Base-by-base conservation (phyloP, 805 yeast genomes). In the Komagataella populi region DNA sequence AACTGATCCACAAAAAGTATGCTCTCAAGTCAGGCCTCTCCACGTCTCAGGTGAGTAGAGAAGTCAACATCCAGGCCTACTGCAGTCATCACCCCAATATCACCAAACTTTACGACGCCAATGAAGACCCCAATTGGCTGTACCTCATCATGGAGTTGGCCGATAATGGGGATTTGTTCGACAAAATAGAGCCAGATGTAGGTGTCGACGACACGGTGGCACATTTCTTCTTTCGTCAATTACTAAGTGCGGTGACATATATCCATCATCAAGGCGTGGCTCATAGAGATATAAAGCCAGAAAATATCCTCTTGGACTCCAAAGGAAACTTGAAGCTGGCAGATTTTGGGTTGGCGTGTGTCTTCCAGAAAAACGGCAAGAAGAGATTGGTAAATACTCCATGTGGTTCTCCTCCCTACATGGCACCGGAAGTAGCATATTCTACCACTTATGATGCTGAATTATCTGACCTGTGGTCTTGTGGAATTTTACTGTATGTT, bases 371-470 rank as follows among this genome's bases (percentile, higher is more conserved):
- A 44, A 63, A 62, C 14, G 84, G 84, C 1, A 62, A 70, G 4
- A 69, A 68, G 49, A 63, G 80, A 52, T 51, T 70, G 48, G 73
- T 80, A 45, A 61, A 65, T 22, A 75, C 81, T 24, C 73, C 83
- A 36, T 77, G 88, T 63, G 85, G 91, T 0, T 80, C 86, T 1
- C 84, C 87, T 1, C 90, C 89, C 5, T 84, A 84, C 60, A 76
- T 83, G 70, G 91, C 93, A 1, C 93, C 93, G 1, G 93, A 84
- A 58, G 74, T 84, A 17, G 64, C 74, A 18, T 56, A 58, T 17
- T 66, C 66, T 3, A 63, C 67, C 2, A 72, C 73, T 3, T 84
- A 84, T 57, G 79, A 76, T 48, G 80, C 87, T 1, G 78, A 77
- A 50, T 56, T 61, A 2, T 70, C 81, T 1, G 89, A 83, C 63